phyloP scores from a whole-genome alignment of 1,139 yeast genomes.

The Candida tropicalis region DNA sequence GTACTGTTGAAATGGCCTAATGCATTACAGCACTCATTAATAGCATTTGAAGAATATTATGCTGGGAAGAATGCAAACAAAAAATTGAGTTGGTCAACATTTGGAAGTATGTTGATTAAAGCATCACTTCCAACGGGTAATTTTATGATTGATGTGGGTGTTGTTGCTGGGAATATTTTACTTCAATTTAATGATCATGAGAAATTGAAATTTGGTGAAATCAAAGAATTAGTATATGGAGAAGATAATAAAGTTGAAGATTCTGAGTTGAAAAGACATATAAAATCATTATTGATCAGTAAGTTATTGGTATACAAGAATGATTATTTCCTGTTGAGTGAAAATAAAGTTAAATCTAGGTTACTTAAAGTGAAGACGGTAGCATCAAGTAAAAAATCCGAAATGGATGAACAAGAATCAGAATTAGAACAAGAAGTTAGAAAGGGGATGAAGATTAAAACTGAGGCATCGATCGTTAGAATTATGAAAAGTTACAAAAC shows the following conservation, averaged over 20 bases:
- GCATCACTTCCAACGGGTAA: conserved; percentile 50
- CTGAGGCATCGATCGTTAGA: conserved; percentile 90
- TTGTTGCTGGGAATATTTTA: conserved; percentile 78
- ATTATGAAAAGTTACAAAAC: conserved; percentile 78
- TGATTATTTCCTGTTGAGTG: conserved; percentile 71
- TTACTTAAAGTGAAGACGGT: conserved; percentile 63
- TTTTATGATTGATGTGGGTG: conserved; percentile 80
- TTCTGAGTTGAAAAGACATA: conserved; percentile 70
- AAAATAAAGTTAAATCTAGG: conserved; percentile 70
- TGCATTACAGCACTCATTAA: conserved; percentile 39
- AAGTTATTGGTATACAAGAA: too few species aligned
- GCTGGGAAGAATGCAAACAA: conserved; percentile 71
- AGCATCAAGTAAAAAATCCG: conserved; percentile 42
- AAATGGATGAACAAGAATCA: conserved; percentile 37
- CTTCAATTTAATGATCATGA: conserved; percentile 25
- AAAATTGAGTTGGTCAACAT: conserved; percentile 79
- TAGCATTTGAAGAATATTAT: conserved; percentile 48
- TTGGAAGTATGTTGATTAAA: conserved; percentile 57
- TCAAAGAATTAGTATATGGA: conserved; percentile 22
- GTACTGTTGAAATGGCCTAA: conserved; percentile 52
- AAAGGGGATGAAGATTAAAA: conserved; percentile 50
- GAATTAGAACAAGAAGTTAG: conserved; percentile 42
- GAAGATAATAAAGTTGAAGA: conserved; percentile 48
- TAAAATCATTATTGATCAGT: conserved; percentile 53
- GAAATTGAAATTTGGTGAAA: conserved; percentile 34